Evolutionary conservation across 2,329 filamentous ascomycete genomes (phyloP).

Genomic region (Emericellopsis atlantica): DNA sequence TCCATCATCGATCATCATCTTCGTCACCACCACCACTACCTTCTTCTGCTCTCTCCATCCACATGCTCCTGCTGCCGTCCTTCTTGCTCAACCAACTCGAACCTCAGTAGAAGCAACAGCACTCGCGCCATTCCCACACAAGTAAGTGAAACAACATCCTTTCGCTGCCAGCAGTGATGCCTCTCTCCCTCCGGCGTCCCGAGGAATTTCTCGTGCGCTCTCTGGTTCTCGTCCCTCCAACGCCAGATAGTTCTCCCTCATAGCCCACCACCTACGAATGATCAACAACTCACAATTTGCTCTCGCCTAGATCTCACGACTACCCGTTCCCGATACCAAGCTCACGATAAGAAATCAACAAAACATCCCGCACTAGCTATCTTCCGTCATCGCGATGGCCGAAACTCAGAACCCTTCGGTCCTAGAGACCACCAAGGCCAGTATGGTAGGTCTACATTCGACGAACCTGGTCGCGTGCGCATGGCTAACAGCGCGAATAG

Average conservation of each 20-base stretch:
- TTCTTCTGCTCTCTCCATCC: slow-evolving; percentile 1
- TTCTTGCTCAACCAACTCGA: too few species aligned
- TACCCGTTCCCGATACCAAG: too few species aligned
- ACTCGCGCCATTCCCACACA: not conserved
- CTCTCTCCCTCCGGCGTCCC: not conserved
- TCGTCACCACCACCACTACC: slow-evolving; percentile 1
- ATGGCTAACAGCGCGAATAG: not conserved
- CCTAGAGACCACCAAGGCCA: slow-evolving; percentile 34
- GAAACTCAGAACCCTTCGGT: slow-evolving; percentile 22
- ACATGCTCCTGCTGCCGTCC: not conserved
- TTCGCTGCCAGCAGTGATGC: not conserved
- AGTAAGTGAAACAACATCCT: not conserved
- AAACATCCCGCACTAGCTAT: too few species aligned
- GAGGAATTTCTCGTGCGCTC: too few species aligned
- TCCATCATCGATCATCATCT: not conserved
- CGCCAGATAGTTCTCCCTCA: too few species aligned
- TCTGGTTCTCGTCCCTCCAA: too few species aligned
- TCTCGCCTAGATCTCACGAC: too few species aligned
- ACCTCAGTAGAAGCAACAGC: too few species aligned
- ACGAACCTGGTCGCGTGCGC: not conserved
- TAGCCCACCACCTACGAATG: too few species aligned
- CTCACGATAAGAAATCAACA: too few species aligned
- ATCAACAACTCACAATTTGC: too few species aligned
- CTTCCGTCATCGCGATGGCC: slow-evolving; percentile 11
- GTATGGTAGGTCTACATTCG: slow-evolving; percentile 32